Conservation (phyloP, 352 stramenopile genomes). For the Phytopythium aichiense region DNA sequence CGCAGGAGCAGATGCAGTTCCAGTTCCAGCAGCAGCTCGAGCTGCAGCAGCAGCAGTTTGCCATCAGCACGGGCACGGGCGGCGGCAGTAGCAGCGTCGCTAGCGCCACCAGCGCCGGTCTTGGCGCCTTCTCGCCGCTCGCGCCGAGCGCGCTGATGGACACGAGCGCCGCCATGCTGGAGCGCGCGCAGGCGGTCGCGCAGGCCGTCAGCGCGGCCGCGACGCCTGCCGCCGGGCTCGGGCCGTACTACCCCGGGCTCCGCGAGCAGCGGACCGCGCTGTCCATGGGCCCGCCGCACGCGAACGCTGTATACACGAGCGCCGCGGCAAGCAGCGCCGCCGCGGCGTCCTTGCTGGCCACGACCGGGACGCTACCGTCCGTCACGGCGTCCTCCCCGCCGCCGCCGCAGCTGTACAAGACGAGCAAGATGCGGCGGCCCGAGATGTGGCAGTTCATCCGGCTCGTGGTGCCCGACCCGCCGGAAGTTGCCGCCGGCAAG, state of each 20-base stretch:
- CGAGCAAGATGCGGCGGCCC: slow-evolving; percentile 51
- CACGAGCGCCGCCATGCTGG: slow-evolving; percentile 4
- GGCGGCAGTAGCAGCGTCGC: neutral
- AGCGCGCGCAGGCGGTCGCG: neutral
- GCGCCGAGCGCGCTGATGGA: neutral
- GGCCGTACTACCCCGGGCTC: neutral
- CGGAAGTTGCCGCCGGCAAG: slow-evolving; percentile 26
- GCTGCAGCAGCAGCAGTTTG: slow-evolving; percentile 16
- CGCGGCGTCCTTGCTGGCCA: neutral
- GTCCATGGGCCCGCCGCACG: neutral
- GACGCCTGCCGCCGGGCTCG: neutral
- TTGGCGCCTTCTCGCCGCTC: slow-evolving; percentile 2
- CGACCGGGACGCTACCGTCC: neutral
- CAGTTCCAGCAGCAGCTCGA: slow-evolving; percentile 20
- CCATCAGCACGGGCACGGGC: slow-evolving; percentile 7
- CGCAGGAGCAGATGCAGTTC: slow-evolving; percentile 22
- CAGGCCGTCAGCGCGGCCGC: neutral
- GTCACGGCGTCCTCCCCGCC: slow-evolving; percentile 11
- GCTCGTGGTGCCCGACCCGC: slow-evolving; percentile 42
- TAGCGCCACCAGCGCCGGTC: neutral
- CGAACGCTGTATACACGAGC: neutral
- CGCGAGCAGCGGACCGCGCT: neutral
- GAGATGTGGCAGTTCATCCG: slow-evolving; percentile 57
- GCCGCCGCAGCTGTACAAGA: slow-evolving; percentile 43
- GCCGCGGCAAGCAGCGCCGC: neutral